Base-by-base conservation (phyloP, 768 basidiomycete genomes). In the Boletus fagicola region DNA sequence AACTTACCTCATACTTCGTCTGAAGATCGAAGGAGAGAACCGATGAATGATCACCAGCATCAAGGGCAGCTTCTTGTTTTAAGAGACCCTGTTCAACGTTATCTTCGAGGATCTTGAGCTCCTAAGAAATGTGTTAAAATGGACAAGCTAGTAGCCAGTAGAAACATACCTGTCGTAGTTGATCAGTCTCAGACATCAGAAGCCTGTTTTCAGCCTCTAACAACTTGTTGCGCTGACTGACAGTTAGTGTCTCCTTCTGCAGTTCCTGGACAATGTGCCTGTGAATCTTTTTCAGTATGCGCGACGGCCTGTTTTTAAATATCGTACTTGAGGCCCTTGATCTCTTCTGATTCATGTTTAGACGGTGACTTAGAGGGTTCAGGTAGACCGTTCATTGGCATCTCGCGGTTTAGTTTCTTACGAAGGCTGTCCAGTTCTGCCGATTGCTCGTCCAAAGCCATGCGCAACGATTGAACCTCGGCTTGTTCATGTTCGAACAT, bases 241-340 rank as follows among this genome's bases (percentile, higher is more conserved):
- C 69, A 26, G 78, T 74, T 3, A 83, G 67, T 63, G 84, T 90
- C 72, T 97, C 94, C 64, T 89, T 88, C 66, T 91, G 90, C 40
- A 97, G 77, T 63, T 94, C 90, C 67, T 92, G 88, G 22, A 97
- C 84, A 64, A 97, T 92, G 65, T 92, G 87, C 72, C 90, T 92
- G 58, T 1, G 18, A 51, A 49, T 16, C 11, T 26, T 13, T 20
- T 18, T 59, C 46, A 67, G 40, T 51, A 52, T 18, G 35, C 8
- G 7, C 11, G 43, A 31, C 13, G 28, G 22, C n/a, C 15, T 38
- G 42, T 35, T 40, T 31, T 47, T 10, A 49, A 26, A 30, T 20
- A 54, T 46, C 58, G 26, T 68, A 92, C 90, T 94, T 94, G 40
- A 95, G 80, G 9, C 93, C 93, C 13, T 80, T 84, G 55, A 93